These are phyloP conservation scores for Penicillium sclerotigenum DNA, from an alignment of 2,329 filamentous ascomycete species.

Conservation along the genomic window DNA sequence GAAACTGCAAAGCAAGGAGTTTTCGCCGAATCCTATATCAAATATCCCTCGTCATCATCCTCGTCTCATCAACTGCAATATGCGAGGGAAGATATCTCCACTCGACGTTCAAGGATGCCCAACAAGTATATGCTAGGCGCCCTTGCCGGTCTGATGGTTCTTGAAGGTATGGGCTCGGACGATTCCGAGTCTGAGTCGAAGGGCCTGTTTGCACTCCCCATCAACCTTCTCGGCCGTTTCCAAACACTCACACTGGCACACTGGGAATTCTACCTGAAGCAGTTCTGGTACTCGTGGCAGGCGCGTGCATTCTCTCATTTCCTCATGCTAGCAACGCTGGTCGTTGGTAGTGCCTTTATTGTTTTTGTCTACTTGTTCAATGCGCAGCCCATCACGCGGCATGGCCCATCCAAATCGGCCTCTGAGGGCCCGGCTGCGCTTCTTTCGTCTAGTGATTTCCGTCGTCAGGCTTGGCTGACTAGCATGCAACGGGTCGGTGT, in stretches of 20 bases:
- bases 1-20: conserved; percentile 32
- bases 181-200: conserved; percentile 63
- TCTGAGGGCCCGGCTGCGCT: conserved; percentile 31
- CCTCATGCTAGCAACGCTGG: conserved; percentile 50
- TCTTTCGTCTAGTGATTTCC: conserved; percentile 79
- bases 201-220: conserved; percentile 64
- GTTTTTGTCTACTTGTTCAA: conserved; percentile 56
- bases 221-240: conserved; percentile 52
- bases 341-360: conserved; percentile 56
- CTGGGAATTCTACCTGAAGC: conserved; percentile 24
- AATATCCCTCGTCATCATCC: conserved; percentile 20
- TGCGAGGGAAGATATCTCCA: conserved; percentile 44
- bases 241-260: conserved; percentile 25
- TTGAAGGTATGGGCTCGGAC: conserved; percentile 73
- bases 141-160: conserved; percentile 84
- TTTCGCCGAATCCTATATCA: conserved; percentile 42
- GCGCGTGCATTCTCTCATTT: conserved; percentile 42
- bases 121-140: conserved; percentile 90
- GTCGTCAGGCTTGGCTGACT: conserved; percentile 86
- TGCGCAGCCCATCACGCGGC: conserved; percentile 55
- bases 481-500: conserved; percentile 91
- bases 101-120: conserved; percentile 50
- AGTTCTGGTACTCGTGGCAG: conserved; percentile 38
- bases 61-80: conserved; percentile 19
- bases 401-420: conserved; percentile 39